Evolutionary conservation across 1,139 yeast genomes (phyloP).

Genomic region (Yamadazyma trypodendri): DNA sequence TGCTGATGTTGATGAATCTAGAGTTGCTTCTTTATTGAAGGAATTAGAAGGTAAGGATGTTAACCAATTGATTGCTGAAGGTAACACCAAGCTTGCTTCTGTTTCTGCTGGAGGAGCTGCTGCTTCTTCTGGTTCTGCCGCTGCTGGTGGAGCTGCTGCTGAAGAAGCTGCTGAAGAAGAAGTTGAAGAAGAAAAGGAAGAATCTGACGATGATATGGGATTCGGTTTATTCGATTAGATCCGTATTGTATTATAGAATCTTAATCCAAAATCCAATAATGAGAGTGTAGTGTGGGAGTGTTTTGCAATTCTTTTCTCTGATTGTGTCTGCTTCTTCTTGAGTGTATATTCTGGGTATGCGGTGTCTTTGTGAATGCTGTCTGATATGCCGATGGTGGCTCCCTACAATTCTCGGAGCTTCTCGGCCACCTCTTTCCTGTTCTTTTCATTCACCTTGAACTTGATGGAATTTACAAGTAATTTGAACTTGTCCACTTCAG

Average conservation of each 20-base stretch:
- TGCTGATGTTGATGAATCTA: slow-evolving; percentile 74
- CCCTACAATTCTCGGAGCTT: slow-evolving; percentile 5
- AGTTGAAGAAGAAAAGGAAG: slow-evolving; percentile 37
- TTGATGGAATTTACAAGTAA: slow-evolving; percentile 28
- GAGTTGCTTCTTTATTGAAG: slow-evolving; percentile 62
- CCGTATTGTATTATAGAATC: slow-evolving; percentile 4
- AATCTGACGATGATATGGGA: slow-evolving; percentile 71
- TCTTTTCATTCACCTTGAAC: slow-evolving; percentile 13
- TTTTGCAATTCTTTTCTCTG: background rate
- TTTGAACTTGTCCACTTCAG: slow-evolving; percentile 30
- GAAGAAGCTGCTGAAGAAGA: slow-evolving; percentile 41
- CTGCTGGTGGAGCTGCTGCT: slow-evolving; percentile 41
- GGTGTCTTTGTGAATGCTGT: no score
- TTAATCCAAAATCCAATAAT: slow-evolving; percentile 1
- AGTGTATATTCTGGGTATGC: no score
- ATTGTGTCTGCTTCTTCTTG: background rate
- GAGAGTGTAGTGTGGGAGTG: background rate
- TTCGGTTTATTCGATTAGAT: slow-evolving; percentile 84
- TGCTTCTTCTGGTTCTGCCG: slow-evolving; percentile 53
- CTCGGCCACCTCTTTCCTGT: slow-evolving; percentile 8
- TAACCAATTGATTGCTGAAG: slow-evolving; percentile 74
- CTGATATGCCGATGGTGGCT: no score
- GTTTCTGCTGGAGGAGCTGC: slow-evolving; percentile 87
- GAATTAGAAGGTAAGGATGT: slow-evolving; percentile 78
- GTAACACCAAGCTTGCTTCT: slow-evolving; percentile 78